Conservation (phyloP, 371 early-diverging fungal species). For the Actinomortierella ambigua region DNA sequence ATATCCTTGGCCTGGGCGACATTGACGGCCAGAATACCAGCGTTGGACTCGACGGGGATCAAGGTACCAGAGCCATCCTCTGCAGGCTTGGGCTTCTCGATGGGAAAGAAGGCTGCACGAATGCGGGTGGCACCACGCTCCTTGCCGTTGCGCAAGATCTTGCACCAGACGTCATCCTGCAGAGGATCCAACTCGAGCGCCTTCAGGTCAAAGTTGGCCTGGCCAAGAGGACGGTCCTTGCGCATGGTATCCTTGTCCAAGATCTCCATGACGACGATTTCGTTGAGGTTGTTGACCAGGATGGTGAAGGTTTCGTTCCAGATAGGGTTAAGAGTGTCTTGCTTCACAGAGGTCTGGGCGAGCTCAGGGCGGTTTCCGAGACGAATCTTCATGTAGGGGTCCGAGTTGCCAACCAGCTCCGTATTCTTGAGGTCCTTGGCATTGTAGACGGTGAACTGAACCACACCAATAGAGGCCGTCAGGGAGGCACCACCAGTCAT, state of each 20-base stretch:
- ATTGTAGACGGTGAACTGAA: slow-evolving; percentile 79
- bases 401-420: slow-evolving; percentile 79
- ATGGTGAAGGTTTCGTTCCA: slow-evolving; percentile 86
- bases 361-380: slow-evolving; percentile 76
- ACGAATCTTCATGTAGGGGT: slow-evolving; percentile 80
- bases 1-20: slow-evolving; percentile 47
- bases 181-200: slow-evolving; percentile 55
- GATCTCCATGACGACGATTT: slow-evolving; percentile 69
- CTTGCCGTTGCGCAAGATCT: slow-evolving; percentile 43
- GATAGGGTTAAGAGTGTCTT: slow-evolving; percentile 76
- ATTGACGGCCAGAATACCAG: slow-evolving; percentile 42
- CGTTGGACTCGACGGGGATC: slow-evolving; percentile 38
- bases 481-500: slow-evolving; percentile 68
- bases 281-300: slow-evolving; percentile 66
- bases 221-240: slow-evolving; percentile 73
- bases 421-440: slow-evolving; percentile 77
- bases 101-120: slow-evolving; percentile 43
- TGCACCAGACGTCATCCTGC: slow-evolving; percentile 50
- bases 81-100: slow-evolving; percentile 27
- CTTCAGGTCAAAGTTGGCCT: slow-evolving; percentile 57
- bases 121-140: slow-evolving; percentile 43
- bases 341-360: slow-evolving; percentile 59
- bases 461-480: slow-evolving; percentile 79
- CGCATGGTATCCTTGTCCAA: slow-evolving; percentile 69
- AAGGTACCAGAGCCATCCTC: slow-evolving; percentile 19